Evolutionary conservation across 2,329 filamentous ascomycete species (phyloP), one percentile per base, ranked within the genome.

Genomic region (Fusarium paranaense): DNA sequence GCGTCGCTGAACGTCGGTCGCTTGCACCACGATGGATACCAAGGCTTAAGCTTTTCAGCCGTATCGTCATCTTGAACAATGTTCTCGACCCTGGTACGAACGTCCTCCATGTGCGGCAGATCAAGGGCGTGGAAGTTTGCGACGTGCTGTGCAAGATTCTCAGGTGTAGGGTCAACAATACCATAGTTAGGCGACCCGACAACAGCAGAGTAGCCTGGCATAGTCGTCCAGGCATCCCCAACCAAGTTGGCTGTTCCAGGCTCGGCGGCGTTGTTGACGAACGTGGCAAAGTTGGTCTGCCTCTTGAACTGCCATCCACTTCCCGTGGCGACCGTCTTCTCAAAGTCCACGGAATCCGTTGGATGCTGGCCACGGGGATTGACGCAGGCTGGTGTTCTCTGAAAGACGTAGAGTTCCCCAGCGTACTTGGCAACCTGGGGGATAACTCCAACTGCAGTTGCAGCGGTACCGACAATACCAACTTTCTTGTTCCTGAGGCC

Each of bases 11-110:
- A 92, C 42, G 84, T 86, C 0, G 90, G 90, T 0, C 90, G 86
- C 79, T 93, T 92, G 83, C 90, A 92, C 86, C 87, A 91, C 0
- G 81, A 80, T 1, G 88, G 85, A 75, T 92, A 92, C 88, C 88
- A 62, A 35, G 60, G 40, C 22, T 62, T 62, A 2, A 62, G 42
- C 33, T 22, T 27, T 20, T 35, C 60, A 25, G 60, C 60, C 16
- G 60, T 62, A 3, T 37, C 45, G 30, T 45, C 42, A 52, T 62
- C 60, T 37, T 62, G 33, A 42, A 62, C 60, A 33, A 62, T 35
- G 20, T 38, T 27, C 22, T 62, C 60, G 25, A 62, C 45, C 3
- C 60, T 45, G 30, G 38, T 8, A 14, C 60, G 60, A 62, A 62
- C 45, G 25, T 30, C 42, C 38, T 62, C 60, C 40, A 62, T 62